Evolutionary conservation across 202 grass and related monocot genomes (phyloP), one percentile per base, ranked within the genome.

Genomic region (Eragrostis tef): DNA sequence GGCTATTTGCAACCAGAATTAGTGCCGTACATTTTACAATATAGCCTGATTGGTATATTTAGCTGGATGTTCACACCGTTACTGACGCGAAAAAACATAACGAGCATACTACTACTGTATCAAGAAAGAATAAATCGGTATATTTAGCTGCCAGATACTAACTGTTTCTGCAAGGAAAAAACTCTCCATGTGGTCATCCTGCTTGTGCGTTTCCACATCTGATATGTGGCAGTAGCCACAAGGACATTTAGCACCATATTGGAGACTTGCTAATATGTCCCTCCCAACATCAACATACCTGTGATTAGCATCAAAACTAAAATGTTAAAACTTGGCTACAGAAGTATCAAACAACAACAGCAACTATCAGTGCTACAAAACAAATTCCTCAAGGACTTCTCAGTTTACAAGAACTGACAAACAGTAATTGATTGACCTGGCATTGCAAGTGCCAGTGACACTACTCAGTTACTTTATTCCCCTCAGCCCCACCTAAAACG

Each of bases 151-250:
- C 48, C 26, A 58, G 46, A 61, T 74, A 57, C 81, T 89, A 86
- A 89, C 94, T 16, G 94, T 98, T 87, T 98, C 94, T 57, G 92
- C 90, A 85, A 98, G 94, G 71, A 98, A 98, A 85, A 98, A 98
- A 90, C 94, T 98, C 88, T 98, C 94, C 94, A 98, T 94, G 83
- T 98, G 94, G 43, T 98, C 94, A 88, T 98, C 92, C 83, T 98
- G 86, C 78, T 94, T 82, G 76, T 98, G 94, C 27, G 88, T 91
- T 86, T 98, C 94, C 26, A 98, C 94, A 64, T 98, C 94, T 84
- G 90, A 84, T 88, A 98, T 98, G 62, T 98, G 94, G 70, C 94
- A 98, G 82, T 98, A 98, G 60, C 94, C 94, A 66, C 94, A 98
- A 43, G 92, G 94, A 48, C 94, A 98, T 87, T 85, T 89, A 34